A percentile compares a stretch with the other conserved stretches of the same genome.
phyloP scores from a whole-genome alignment of 2,329 filamentous ascomycete species.

The Aureobasidium zeae region DNA sequence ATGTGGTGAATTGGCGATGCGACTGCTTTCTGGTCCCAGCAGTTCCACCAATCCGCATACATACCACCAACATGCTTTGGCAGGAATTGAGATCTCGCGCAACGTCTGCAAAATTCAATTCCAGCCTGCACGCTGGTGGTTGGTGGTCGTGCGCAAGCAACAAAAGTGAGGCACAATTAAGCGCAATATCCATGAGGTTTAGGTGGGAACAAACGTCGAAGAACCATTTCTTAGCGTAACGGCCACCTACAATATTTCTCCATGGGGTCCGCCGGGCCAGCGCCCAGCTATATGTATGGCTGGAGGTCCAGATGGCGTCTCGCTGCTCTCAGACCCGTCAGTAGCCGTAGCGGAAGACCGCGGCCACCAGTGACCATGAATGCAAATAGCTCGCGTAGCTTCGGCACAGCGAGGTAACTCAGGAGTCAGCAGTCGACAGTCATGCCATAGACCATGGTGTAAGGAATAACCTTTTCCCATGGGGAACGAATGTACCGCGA shows the following conservation, averaged over 20 bases:
- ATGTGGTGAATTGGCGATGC: too few relatives aligned
- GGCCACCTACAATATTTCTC: slow-evolving; percentile 3
- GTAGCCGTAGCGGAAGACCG: background rate
- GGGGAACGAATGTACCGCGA: slow-evolving; percentile 10
- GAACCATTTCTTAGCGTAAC: slow-evolving; percentile 6
- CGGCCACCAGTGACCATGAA: background rate
- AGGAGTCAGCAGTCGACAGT: too few relatives aligned
- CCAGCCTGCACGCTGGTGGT: background rate
- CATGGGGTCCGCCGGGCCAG: slow-evolving; percentile 1
- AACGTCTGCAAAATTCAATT: background rate
- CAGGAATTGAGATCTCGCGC: background rate
- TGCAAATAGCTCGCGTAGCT: background rate
- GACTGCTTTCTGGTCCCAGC: too few relatives aligned
- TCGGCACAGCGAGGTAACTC: slow-evolving; percentile 1
- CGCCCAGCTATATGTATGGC: background rate
- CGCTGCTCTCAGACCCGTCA: slow-evolving; percentile 2
- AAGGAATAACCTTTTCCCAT: slow-evolving; percentile 6
- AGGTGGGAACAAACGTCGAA: background rate
- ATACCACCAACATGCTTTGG: background rate
- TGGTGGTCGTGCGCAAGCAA: background rate
- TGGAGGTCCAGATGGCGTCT: slow-evolving; percentile 9
- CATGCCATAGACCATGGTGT: background rate
- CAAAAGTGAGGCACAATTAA: background rate
- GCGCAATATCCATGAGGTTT: background rate
- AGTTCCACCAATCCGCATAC: too few relatives aligned